A percentile compares a stretch with the other conserved stretches of the same genome.
Conservation (phyloP, 2,329 filamentous ascomycete species). For the Ramularia endophylla region DNA sequence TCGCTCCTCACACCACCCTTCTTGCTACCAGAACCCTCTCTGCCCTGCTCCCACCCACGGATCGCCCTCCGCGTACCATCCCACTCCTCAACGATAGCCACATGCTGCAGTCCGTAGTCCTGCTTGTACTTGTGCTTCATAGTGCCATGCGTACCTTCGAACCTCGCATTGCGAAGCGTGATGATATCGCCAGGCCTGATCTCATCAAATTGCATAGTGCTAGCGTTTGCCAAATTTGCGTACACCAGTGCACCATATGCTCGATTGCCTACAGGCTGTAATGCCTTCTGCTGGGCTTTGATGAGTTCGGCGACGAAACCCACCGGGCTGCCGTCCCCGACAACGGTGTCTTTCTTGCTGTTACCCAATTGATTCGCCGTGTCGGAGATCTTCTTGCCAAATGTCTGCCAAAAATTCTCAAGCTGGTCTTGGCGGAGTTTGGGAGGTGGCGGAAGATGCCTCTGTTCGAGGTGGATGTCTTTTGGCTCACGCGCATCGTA, state of each 20-base stretch:
- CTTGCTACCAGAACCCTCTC: conserved; percentile 71
- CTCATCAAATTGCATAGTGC: conserved; percentile 82
- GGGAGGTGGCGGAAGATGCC: conserved; percentile 76
- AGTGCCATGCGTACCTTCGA: conserved; percentile 78
- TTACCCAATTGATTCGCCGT: conserved; percentile 59
- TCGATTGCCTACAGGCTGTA: conserved; percentile 79
- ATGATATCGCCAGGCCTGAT: conserved; percentile 92
- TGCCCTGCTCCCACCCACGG: conserved; percentile 86
- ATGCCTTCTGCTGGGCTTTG: conserved; percentile 56
- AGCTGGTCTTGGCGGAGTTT: conserved; percentile 86
- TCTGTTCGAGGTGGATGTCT: conserved; percentile 73
- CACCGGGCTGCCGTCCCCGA: conserved; percentile 78
- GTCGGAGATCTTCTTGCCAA: conserved; percentile 71
- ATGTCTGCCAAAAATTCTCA: conserved; percentile 75
- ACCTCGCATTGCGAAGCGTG: conserved; percentile 84
- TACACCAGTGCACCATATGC: conserved; percentile 91
- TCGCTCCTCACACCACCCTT: conserved; percentile 64
- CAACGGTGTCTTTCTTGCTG: conserved; percentile 68
- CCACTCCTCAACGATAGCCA: conserved; percentile 90
- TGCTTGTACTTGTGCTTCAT: conserved; percentile 91
- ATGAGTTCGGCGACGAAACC: conserved; percentile 75
- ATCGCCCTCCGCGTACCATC: conserved; percentile 99
- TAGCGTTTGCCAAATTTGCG: conserved; percentile 89
- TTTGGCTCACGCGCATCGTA: conserved; percentile 70
- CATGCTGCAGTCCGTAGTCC: conserved; percentile 70